These are phyloP conservation scores for Suhomyces bokatorum DNA, from an alignment of 1,139 yeast species.

Conservation along the genomic window DNA sequence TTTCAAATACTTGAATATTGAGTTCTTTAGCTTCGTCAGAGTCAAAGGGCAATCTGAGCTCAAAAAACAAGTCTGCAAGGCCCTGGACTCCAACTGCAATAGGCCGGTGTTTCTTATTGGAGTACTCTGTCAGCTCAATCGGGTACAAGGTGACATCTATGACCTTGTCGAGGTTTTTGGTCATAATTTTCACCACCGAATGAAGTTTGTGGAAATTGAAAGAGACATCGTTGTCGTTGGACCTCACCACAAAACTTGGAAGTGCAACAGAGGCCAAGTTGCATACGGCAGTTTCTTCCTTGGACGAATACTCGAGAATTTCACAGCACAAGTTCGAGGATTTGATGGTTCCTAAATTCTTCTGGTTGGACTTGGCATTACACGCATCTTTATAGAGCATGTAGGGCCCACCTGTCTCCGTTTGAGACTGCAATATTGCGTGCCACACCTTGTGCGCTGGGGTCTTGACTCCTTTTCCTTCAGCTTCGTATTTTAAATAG, in stretches of 20 bases:
- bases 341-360: conserved; percentile 55
- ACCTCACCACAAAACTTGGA: conserved; percentile 43
- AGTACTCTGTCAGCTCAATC: conserved; percentile 62
- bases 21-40: conserved; percentile 68
- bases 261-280: conserved; percentile 55
- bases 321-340: conserved; percentile 63
- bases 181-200: conserved; percentile 69
- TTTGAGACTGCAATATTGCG: conserved; percentile 54
- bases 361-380: conserved; percentile 53
- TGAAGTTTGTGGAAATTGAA: conserved; percentile 75
- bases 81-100: conserved; percentile 92
- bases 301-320: conserved; percentile 54
- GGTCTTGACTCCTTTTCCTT: conserved; percentile 36
- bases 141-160: conserved; percentile 84
- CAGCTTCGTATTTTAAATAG: conserved; percentile 47
- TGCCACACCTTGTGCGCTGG: conserved; percentile 58
- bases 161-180: conserved; percentile 71
- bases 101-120: conserved; percentile 80
- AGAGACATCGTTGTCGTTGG: conserved; percentile 38
- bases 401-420: conserved; percentile 62
- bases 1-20: conserved; percentile 82
- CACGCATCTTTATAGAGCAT: conserved; percentile 60
- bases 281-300: conserved; percentile 59
- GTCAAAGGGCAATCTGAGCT: conserved; percentile 77
- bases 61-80: conserved; percentile 80